Conservation (phyloP, 2,329 filamentous ascomycete genomes). For the Colletotrichum paranaense region DNA sequence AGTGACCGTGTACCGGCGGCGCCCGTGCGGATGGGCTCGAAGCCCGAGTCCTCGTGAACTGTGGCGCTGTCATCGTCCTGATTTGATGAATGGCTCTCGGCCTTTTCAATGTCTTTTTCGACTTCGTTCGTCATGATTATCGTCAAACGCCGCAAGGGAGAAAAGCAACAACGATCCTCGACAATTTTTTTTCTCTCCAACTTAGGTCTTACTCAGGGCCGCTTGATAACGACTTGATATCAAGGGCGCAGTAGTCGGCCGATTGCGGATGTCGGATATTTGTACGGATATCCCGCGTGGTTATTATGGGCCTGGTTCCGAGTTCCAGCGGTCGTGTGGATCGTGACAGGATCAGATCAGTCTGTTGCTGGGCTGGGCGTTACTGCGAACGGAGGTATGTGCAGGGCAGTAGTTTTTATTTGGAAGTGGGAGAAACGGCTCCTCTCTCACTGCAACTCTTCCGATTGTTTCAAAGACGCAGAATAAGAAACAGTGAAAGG, state of each 20-base stretch:
- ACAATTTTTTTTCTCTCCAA: not conserved
- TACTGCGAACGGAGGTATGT: slow-evolving; percentile 14
- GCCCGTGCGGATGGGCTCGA: slow-evolving; percentile 41
- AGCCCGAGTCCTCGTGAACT: slow-evolving; percentile 29
- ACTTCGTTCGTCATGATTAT: slow-evolving; percentile 7
- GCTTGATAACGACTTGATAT: not conserved
- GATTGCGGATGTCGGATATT: slow-evolving; percentile 28
- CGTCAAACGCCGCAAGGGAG: not conserved
- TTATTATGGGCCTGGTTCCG: slow-evolving; percentile 26
- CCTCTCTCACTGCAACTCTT: slow-evolving; percentile 1
- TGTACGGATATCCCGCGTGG: not conserved
- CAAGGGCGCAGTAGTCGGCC: not conserved
- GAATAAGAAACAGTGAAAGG: not conserved
- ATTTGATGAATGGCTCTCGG: slow-evolving; percentile 19
- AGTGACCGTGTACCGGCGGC: slow-evolving; percentile 22
- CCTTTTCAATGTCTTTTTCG: slow-evolving; percentile 37
- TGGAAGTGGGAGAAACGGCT: slow-evolving; percentile 1
- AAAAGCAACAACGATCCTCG: not conserved
- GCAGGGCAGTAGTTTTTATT: slow-evolving; percentile 4
- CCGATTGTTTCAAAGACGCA: not conserved
- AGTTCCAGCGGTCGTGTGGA: slow-evolving; percentile 29
- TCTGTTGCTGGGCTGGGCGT: not conserved
- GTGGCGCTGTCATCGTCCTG: slow-evolving; percentile 19
- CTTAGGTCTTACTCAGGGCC: not conserved
- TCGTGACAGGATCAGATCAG: slow-evolving; percentile 3